Base-by-base conservation (phyloP, 1,284 basidiomycete genomes). In the Coniophora puteana region DNA sequence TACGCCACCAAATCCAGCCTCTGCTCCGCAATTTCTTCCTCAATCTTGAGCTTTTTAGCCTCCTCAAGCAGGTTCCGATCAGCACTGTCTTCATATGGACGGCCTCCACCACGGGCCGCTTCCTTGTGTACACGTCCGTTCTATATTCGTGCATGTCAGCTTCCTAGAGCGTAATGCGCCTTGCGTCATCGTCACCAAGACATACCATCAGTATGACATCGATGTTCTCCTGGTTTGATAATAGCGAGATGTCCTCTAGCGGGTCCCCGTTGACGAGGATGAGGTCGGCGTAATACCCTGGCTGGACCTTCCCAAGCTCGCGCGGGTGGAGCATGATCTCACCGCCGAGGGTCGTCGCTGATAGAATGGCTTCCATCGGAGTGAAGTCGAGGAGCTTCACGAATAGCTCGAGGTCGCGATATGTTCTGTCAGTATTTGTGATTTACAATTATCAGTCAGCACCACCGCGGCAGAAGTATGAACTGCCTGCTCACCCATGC, bases 121-220 rank as follows among this genome's bases (percentile, higher is more conserved):
- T 30, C 14, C 17, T 50, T 61, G 43, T 58, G 57, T 22, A 61
- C 51, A 14, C 41, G 54, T 5, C 56, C 56, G 31, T 61, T 61
- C 55, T 61, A 36, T n/a, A 16, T 2, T 3, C 21, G 12, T 7
- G 7, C 57, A 4, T 52, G 41, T 11, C 30, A 8, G 22, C 12
- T 10, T 16, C 16, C 22, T 4, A 6, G 13, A 24, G 12, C 18
- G n/a, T 24, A 14, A 23, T 3, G 22, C n/a, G n/a, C n/a, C n/a
- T n/a, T n/a, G n/a, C n/a, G n/a, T n/a, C n/a, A n/a, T n/a, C n/a
- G n/a, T n/a, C n/a, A n/a, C n/a, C n/a, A n/a, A n/a, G n/a, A n/a
- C n/a, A n/a, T n/a, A 40, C 39, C 30, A 44, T 44, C 11, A 44
- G 13, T 5, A 52, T 46, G 18, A 46, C 23, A 34, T 50, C 35